Conservation (phyloP, 768 basidiomycete genomes). For the Dendrothele bispora region DNA sequence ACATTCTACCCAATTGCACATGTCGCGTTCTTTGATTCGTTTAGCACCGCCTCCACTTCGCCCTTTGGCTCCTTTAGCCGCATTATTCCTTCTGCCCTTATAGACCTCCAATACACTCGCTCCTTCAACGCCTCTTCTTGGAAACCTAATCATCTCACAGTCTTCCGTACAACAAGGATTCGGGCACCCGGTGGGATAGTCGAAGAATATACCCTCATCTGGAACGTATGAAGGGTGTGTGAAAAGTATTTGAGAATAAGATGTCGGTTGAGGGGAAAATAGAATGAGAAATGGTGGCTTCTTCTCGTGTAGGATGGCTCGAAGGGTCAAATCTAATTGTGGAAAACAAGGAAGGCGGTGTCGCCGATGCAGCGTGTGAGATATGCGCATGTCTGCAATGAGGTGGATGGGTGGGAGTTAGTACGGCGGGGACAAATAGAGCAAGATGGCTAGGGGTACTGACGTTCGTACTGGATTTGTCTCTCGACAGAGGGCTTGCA, state of each 20-base stretch:
- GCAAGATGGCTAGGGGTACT: no score
- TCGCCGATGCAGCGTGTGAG: constrained; percentile 64
- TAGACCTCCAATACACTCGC: constrained; percentile 66
- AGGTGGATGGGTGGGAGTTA: constrained; percentile 7
- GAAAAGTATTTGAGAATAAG: constrained; percentile 82
- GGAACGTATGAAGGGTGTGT: constrained; percentile 71
- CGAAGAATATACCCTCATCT: constrained; percentile 69
- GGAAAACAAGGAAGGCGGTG: constrained; percentile 80
- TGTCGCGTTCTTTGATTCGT: constrained; percentile 54
- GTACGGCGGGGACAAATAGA: not conserved
- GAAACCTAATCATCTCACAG: constrained; percentile 82
- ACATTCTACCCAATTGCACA: constrained; percentile 87
- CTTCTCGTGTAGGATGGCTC: constrained; percentile 76
- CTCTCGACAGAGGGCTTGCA: constrained; percentile 68
- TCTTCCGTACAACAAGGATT: constrained; percentile 80
- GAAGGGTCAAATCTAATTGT: constrained; percentile 76
- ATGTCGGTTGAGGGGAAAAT: constrained; percentile 79
- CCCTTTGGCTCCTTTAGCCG: no score
- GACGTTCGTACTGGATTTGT: constrained; percentile 71
- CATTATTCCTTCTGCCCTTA: constrained; percentile 51
- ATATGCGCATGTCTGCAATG: constrained; percentile 60
- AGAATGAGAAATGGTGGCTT: constrained; percentile 74
- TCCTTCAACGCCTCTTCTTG: constrained; percentile 58
- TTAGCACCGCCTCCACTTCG: no score
- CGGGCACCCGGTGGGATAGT: constrained; percentile 78